Conservation (phyloP, 306 rosid genomes). For the Casuarina equisetifolia region DNA sequence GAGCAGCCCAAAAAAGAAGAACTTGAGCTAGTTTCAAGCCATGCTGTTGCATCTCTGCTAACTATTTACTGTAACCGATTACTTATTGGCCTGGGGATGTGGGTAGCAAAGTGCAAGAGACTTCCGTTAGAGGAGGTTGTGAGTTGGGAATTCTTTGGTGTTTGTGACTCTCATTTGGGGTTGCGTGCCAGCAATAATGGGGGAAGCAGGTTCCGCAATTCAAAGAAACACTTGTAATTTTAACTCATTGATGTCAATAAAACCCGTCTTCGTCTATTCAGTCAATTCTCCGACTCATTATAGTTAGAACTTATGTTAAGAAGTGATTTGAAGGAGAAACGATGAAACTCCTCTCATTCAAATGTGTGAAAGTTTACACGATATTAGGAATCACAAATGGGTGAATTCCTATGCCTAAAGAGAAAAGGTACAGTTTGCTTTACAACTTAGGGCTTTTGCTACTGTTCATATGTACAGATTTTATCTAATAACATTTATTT, state of each 20-base stretch:
- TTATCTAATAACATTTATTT: too few relatives aligned
- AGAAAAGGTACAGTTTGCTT: too few relatives aligned
- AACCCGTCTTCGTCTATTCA: conserved; percentile 2
- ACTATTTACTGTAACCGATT: conserved; percentile 19
- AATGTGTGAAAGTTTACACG: too few relatives aligned
- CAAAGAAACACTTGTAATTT: conserved; percentile 26
- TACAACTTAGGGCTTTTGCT: too few relatives aligned
- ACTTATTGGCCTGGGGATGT: conserved; percentile 21
- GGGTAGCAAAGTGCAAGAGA: background rate
- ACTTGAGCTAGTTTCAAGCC: conserved; percentile 39
- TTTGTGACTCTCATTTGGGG: background rate
- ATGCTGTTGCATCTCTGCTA: conserved; percentile 17
- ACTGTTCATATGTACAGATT: too few relatives aligned
- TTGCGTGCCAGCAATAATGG: background rate
- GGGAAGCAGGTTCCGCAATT: background rate
- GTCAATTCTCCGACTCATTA: background rate
- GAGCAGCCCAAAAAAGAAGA: conserved; percentile 60
- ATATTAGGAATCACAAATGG: too few relatives aligned
- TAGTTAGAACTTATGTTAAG: background rate
- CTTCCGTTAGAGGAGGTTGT: background rate
- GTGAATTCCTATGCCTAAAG: too few relatives aligned
- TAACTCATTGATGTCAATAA: conserved; percentile 25
- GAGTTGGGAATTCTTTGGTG: background rate
- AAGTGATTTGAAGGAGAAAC: too few relatives aligned
- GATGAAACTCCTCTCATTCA: too few relatives aligned